phyloP scores from a whole-genome alignment of 345 rosid species.

The Odontarrhena argentea region DNA sequence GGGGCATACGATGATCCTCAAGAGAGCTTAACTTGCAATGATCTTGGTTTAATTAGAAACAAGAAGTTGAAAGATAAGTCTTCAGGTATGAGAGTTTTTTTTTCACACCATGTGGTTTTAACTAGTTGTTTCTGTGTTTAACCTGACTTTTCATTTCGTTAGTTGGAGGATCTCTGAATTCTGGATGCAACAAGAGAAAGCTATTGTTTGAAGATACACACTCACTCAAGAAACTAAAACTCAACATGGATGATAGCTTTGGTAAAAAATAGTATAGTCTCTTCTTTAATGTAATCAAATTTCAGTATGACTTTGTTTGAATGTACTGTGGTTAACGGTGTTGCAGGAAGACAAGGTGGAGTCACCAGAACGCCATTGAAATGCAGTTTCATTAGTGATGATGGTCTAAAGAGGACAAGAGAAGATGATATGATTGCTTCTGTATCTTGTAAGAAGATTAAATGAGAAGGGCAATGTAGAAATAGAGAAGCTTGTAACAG shows the following conservation, averaged over 20 bases:
- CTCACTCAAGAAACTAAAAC: constrained; percentile 58
- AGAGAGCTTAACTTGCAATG: constrained; percentile 22
- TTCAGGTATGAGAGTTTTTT: constrained; percentile 43
- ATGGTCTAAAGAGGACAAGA: constrained; percentile 49
- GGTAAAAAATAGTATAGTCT: not conserved
- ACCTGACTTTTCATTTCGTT: not conserved
- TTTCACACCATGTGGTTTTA: not conserved
- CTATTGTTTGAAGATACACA: constrained; percentile 43
- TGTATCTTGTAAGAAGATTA: constrained; percentile 52
- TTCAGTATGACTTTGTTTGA: not conserved
- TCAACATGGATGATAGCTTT: constrained; percentile 21
- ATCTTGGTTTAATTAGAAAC: constrained; percentile 33
- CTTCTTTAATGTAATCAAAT: constrained; percentile 1
- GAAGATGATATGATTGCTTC: constrained; percentile 53
- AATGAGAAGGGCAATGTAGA: constrained; percentile 33
- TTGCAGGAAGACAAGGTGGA: constrained; percentile 19
- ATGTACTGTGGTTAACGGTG: not conserved
- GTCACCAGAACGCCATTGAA: constrained; percentile 25
- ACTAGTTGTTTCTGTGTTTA: not conserved
- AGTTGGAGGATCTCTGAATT: constrained; percentile 17
- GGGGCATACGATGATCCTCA: constrained; percentile 34
- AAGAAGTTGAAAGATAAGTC: constrained; percentile 50
- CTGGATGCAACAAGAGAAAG: constrained; percentile 53
- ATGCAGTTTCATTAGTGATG: constrained; percentile 42
- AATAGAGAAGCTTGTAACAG: not conserved